Evolutionary conservation across 805 yeast genomes (phyloP).

Genomic region (Wickerhamiella dianesei): DNA sequence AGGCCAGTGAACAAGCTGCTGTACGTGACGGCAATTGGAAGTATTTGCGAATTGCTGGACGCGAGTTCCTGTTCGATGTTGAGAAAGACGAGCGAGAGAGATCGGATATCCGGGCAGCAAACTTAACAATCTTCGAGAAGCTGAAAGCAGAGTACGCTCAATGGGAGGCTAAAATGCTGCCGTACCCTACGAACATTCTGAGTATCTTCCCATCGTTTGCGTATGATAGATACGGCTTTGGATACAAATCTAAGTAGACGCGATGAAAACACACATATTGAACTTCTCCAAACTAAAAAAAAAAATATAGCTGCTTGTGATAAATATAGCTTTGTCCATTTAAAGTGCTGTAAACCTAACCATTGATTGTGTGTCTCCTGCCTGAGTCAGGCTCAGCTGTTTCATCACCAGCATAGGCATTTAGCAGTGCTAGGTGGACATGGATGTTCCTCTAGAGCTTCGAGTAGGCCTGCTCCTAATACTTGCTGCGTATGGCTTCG

Average conservation of each 20-base stretch:
- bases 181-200: conserved; percentile 3
- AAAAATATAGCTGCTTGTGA: no score
- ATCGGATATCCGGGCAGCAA: conserved; percentile 29
- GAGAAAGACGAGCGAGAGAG: conserved; percentile 39
- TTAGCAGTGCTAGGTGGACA: no score
- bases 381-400: no score
- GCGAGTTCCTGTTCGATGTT: conserved; percentile 21
- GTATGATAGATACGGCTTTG: not conserved
- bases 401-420: no score
- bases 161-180: conserved; percentile 19
- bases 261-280: no score
- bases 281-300: no score
- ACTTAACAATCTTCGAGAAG: conserved; percentile 30
- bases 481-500: conserved; percentile 9
- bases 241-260: not conserved
- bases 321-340: no score
- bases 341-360: no score
- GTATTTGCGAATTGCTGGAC: conserved; percentile 14
- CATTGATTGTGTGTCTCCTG: no score
- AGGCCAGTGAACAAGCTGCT: conserved; percentile 14
- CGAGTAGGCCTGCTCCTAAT: conserved; percentile 13
- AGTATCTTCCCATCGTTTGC: not conserved
- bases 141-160: conserved; percentile 37
- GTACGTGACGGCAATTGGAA: conserved; percentile 16
- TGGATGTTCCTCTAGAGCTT: conserved; percentile 11